Evolutionary conservation across 2,329 filamentous ascomycete species (phyloP).

Genomic region (Colletotrichum sp.): DNA sequence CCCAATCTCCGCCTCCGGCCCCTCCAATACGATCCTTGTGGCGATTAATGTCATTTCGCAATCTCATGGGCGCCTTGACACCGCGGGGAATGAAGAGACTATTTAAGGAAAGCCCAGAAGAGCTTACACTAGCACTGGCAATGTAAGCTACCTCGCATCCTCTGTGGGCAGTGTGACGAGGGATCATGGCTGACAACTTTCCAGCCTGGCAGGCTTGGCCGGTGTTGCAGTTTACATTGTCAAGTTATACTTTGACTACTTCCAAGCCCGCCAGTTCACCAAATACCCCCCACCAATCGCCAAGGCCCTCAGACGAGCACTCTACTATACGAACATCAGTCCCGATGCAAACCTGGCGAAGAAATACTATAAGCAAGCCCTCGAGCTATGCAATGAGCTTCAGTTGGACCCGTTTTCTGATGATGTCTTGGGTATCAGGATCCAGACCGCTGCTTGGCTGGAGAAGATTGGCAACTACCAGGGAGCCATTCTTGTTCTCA

Average conservation of each 20-base stretch:
- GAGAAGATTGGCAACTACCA: slow-evolving; percentile 76
- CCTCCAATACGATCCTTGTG: slow-evolving; percentile 28
- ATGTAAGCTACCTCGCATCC: slow-evolving; percentile 36
- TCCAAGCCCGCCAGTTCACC: slow-evolving; percentile 60
- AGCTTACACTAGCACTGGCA: slow-evolving; percentile 44
- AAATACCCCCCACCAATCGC: slow-evolving; percentile 72
- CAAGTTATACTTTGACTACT: slow-evolving; percentile 57
- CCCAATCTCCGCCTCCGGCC: slow-evolving; percentile 26
- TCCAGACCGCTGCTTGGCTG: slow-evolving; percentile 79
- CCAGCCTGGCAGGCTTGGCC: slow-evolving; percentile 37
- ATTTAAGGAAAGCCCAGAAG: slow-evolving; percentile 47
- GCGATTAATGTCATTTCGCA: slow-evolving; percentile 36
- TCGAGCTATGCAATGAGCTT: slow-evolving; percentile 73
- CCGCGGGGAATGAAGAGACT: slow-evolving; percentile 40
- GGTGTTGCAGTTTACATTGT: slow-evolving; percentile 40
- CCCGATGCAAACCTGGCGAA: slow-evolving; percentile 78
- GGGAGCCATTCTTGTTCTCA: slow-evolving; percentile 76
- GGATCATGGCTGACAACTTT: slow-evolving; percentile 23
- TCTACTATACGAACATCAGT: slow-evolving; percentile 84
- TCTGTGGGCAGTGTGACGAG: not conserved
- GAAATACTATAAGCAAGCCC: slow-evolving; percentile 81
- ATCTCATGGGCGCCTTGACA: slow-evolving; percentile 39
- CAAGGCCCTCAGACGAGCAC: slow-evolving; percentile 77
- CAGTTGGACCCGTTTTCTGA: slow-evolving; percentile 89
- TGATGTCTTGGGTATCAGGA: slow-evolving; percentile 87